These are phyloP conservation scores for Sarcodon aspratus DNA, from an alignment of 768 basidiomycete species.

Conservation along the genomic window DNA sequence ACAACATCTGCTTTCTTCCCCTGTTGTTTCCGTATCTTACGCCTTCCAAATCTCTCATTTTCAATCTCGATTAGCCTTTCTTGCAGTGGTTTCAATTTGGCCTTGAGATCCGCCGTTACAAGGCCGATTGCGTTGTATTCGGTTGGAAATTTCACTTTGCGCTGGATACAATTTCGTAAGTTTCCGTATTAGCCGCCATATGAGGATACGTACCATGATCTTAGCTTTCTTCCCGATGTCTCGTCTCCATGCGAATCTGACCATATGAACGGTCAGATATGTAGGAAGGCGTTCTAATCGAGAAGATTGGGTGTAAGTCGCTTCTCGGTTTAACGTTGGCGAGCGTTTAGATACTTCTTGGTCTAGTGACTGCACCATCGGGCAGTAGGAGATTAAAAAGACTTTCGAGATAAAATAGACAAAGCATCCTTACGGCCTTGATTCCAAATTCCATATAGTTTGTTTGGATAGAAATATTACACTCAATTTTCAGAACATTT, in stretches of 20 bases:
- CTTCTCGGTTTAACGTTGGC: slow-evolving; percentile 67
- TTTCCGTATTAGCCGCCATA: not conserved
- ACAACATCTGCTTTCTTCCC: slow-evolving; percentile 25
- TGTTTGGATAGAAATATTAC: slow-evolving; percentile 79
- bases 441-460: slow-evolving; percentile 88
- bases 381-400: not conserved
- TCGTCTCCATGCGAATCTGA: slow-evolving; percentile 88
- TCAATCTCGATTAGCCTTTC: slow-evolving; percentile 69
- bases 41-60: slow-evolving; percentile 73
- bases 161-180: slow-evolving; percentile 25
- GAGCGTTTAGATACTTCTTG: slow-evolving; percentile 82
- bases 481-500: slow-evolving; percentile 79
- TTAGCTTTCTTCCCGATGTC: slow-evolving; percentile 92
- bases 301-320: slow-evolving; percentile 70
- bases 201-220: slow-evolving; percentile 61
- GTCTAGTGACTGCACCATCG: slow-evolving; percentile 54
- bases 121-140: slow-evolving; percentile 84
- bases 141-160: slow-evolving; percentile 85
- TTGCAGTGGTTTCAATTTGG: slow-evolving; percentile 59
- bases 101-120: slow-evolving; percentile 66
- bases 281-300: slow-evolving; percentile 76
- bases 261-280: slow-evolving; percentile 88
- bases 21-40: slow-evolving; percentile 70
- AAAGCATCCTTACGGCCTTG: slow-evolving; percentile 42
- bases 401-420: slow-evolving; percentile 1